Evolutionary conservation across 176 grass and related monocot genomes (phyloP), one percentile per base, ranked within the genome.

Genomic region (Oryza longistaminata): DNA sequence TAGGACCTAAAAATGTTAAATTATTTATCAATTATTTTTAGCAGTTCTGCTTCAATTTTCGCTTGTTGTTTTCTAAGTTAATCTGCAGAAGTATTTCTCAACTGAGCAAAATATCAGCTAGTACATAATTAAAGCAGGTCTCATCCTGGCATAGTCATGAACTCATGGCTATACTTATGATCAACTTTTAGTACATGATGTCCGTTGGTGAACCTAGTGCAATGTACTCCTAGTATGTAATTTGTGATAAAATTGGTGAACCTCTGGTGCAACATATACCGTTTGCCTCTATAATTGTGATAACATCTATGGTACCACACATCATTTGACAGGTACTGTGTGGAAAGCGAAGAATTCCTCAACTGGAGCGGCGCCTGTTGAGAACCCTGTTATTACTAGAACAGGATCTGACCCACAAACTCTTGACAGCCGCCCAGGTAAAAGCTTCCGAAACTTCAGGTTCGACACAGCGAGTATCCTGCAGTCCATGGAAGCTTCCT

Each of bases 401-500:
- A 83, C 79, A 68, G 85, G 70, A 58, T 79, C 96, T 52, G 93
- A 93, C 10, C 40, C 49, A 0, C 91, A 87, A 71, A 78, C 83
- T n/a, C 66, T 53, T 17, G 93, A 93, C 64, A 92, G 68, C 76
- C 87, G 89, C 65, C 93, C 96, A 12, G 93, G 96, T 65, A 89
- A 67, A 85, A 98, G 91, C 79, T 98, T 98, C 83, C 88, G 96
- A 90, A 95, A 85, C 68, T 98, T 98, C 85, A 91, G 79, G 65
- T 98, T 98, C 46, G 91, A 98, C 83, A 74, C 80, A 0, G 83
- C 71, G 5, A 86, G 90, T 67, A 98, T 98, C 53, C 35, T 95
- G 58, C 87, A 98, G 87, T 88, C 91, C 26, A 85, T 94, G 82
- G 93, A 95, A 55, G 89, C 87, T 60, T 90, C 86, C 69, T 97